Base-by-base conservation (phyloP, 306 rosid genomes). In the Geum urbanum region DNA sequence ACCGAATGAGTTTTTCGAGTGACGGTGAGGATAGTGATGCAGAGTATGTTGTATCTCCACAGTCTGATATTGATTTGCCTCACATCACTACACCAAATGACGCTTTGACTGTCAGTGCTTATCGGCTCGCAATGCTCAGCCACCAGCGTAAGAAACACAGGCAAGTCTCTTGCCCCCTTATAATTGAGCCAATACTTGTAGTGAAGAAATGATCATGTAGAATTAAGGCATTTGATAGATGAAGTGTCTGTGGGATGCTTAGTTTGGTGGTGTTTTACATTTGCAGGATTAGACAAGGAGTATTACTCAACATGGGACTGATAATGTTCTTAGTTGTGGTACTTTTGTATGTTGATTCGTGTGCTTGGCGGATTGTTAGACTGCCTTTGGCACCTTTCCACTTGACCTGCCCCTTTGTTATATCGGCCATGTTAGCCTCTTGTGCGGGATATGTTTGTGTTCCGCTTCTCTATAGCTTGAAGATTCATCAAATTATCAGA, bases 301-400 rank as follows among this genome's bases (percentile, higher is more conserved):
- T 84, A 72, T 77, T 88, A 65, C 84, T 87, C 68, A 88, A 86
- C 62, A 4, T 74, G 27, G 94, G 89, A 44, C 84, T 94, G 69
- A 80, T 88, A 73, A 14, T 82, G 22, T 78, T 83, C 87, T 71
- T 87, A 80, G 72, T 77, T 9, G 73, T 79, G 64, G 81, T 92
- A 69, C 90, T 90, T 63, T 63, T 87, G 71, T 92, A 82, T 71
- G 89, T 90, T 65, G 98, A 92, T 83, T 90, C 89, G 85, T 92
- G 97, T 80, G 91, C 92, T 39, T 92, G 97, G 98, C 83, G 85
- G 76, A 85, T 91, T 55, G 96, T 92, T 72, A 86, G 94, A 73
- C 81, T 92, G 27, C 98, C 98, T 62, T 81, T 92, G 74, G 78
- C 78, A 57, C 79, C 90, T 3, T 90, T 90, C 80, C 89, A 86